These are phyloP conservation scores for Tilletia indica DNA, from an alignment of 1,284 basidiomycete genomes.

Conservation along the genomic window DNA sequence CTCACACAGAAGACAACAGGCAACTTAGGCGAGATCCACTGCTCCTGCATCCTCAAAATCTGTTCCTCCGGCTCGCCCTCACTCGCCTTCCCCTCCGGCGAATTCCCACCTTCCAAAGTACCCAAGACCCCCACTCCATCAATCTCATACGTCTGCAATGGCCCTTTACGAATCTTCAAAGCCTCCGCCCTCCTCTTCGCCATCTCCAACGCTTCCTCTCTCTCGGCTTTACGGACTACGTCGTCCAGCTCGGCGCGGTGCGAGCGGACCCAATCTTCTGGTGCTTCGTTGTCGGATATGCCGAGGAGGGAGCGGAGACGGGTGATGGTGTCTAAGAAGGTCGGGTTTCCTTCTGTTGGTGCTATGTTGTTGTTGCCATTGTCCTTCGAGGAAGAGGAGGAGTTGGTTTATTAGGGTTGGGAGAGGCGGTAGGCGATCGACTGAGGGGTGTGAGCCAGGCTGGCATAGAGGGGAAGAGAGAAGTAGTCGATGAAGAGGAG, in stretches of 20 bases:
- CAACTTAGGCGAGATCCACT: slow-evolving; percentile 21
- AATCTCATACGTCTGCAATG: too few species aligned
- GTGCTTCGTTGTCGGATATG: slow-evolving; percentile 5
- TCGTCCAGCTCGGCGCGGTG: slow-evolving; percentile 17
- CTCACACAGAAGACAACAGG: slow-evolving; percentile 26
- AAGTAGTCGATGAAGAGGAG: neutral
- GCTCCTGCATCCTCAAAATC: slow-evolving; percentile 23
- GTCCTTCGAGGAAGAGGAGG: neutral
- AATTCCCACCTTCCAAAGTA: neutral
- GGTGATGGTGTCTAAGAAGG: slow-evolving; percentile 20
- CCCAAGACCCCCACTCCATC: too few species aligned
- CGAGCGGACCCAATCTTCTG: slow-evolving; percentile 7
- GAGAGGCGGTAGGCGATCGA: neutral
- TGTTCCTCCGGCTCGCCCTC: slow-evolving; percentile 17
- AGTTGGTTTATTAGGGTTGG: neutral
- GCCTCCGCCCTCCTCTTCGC: slow-evolving; percentile 14
- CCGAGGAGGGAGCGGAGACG: slow-evolving; percentile 15
- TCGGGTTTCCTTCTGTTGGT: neutral
- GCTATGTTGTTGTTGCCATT: neutral
- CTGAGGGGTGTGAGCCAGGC: slow-evolving; percentile 10
- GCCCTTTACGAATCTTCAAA: neutral
- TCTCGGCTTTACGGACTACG: slow-evolving; percentile 1
- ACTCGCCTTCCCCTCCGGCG: neutral
- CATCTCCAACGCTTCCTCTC: slow-evolving; percentile 7
- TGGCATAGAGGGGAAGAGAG: slow-evolving; percentile 10